phyloP scores from a whole-genome alignment of 2,329 filamentous ascomycete genomes.

The Lizonia empirigonia region DNA sequence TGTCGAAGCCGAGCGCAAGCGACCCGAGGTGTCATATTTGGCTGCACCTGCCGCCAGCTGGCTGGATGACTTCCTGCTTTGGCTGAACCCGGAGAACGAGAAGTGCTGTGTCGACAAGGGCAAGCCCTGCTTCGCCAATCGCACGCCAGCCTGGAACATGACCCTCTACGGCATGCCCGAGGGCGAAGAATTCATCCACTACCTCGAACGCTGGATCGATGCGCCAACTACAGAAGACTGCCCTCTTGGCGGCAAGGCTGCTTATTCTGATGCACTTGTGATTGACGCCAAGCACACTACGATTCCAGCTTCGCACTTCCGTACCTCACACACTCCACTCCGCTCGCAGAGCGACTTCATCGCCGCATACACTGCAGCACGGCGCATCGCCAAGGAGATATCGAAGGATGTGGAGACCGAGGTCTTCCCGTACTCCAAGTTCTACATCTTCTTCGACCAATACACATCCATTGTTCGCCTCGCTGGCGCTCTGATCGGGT shows the following conservation, averaged over 20 bases:
- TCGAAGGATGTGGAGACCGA: conserved; percentile 73
- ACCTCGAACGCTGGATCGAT: conserved; percentile 80
- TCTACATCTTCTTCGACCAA: conserved; percentile 99
- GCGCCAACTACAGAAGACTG: conserved; percentile 83
- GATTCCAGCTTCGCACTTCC: conserved; percentile 86
- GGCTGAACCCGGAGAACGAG: conserved; percentile 81
- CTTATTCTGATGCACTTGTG: conserved; percentile 84
- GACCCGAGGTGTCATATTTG: conserved; percentile 85
- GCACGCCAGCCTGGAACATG: conserved; percentile 84
- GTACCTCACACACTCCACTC: conserved; percentile 85
- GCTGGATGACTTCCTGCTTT: conserved; percentile 95
- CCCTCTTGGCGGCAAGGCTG: conserved; percentile 83
- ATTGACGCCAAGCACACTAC: conserved; percentile 70
- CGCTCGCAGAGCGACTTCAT: conserved; percentile 93
- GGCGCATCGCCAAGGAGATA: conserved; percentile 82
- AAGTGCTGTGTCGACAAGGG: conserved; percentile 68
- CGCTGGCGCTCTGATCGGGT: conserved; percentile 78
- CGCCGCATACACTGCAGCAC: conserved; percentile 82
- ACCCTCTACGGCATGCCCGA: conserved; percentile 91
- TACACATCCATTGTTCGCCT: conserved; percentile 84
- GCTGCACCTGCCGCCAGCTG: conserved; percentile 88
- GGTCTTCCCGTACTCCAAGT: conserved; percentile 95
- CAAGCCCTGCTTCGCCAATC: conserved; percentile 77
- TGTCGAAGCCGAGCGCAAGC: conserved; percentile 91
- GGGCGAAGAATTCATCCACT: conserved; percentile 86